Evolutionary conservation across 2,329 filamentous ascomycete species (phyloP), one percentile per base, ranked within the genome.

Genomic region (Mycosphaerella sp.): DNA sequence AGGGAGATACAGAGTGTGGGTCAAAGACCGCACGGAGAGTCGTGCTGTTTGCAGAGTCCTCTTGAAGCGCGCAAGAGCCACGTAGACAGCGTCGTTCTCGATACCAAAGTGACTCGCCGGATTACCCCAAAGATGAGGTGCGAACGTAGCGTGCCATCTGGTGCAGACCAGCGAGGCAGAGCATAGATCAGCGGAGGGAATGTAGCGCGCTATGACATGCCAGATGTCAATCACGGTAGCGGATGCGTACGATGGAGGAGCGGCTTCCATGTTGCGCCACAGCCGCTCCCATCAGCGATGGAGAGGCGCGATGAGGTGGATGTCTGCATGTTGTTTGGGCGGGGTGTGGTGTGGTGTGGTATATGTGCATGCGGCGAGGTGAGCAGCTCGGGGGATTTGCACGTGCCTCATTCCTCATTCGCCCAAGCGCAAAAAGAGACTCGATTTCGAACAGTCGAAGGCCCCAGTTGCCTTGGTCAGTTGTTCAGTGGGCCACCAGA

Each of bases 41-140:
- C 80, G 71, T 4, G 78, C 77, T 63, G 74, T 75, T 46, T 73
- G 75, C 18, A 83, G 66, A 8, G 74, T 79, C 45, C 78, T 73
- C 62, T 77, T 77, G 66, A 84, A 83, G 30, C 76, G 73, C 6
- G 78, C 81, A 51, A 83, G 67, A 16, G 79, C 79, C 44, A 80
- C 79, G 60, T 82, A 82, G 27, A 82, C 78, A 7, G 74, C 76
- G 61, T 82, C 80, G 60, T 82, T 79, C 45, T 81, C 74, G 2
- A 72, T 72, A 27, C 77, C 78, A 62, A 83, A 83, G 64, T 83
- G 79, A 7, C 79, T 81, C 0, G 80, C 79, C 16, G 80, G 80
- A 59, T 79, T 77, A 13, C 80, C 80, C 80, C 80, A 84, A 1
- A 84, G 71, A 55, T 78, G 75, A 2, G 78, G 78, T 46, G 75